Conservation (phyloP, 345 rosid genomes). For the Salix dunnii region DNA sequence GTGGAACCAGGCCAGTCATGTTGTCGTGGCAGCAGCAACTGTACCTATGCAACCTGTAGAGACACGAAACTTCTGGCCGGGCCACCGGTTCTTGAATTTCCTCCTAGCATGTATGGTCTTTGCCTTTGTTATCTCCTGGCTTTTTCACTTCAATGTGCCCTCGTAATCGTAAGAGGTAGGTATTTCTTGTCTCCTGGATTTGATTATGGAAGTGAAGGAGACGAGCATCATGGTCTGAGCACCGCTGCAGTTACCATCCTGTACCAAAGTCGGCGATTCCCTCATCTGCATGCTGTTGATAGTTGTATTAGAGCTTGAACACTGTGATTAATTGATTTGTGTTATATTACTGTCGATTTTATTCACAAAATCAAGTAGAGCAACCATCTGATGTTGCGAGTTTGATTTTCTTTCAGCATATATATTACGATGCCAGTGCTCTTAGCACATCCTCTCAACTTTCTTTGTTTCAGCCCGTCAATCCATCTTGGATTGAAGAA, state of each 20-base stretch:
- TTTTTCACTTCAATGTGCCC: conserved; percentile 83
- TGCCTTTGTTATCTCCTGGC: conserved; percentile 94
- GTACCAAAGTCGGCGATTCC: background rate
- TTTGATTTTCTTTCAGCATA: background rate
- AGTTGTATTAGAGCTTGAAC: conserved; percentile 14
- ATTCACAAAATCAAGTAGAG: background rate
- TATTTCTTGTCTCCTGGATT: background rate
- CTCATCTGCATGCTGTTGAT: conserved; percentile 12
- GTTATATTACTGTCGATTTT: background rate
- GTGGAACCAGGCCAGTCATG: conserved; percentile 41
- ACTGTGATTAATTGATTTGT: conserved; percentile 4
- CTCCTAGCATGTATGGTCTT: conserved; percentile 89
- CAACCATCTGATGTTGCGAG: background rate
- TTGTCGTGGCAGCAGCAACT: conserved; percentile 29
- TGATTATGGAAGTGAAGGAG: conserved; percentile 7
- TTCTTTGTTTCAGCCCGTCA: background rate
- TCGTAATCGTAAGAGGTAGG: conserved; percentile 19
- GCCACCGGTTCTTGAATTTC: conserved; percentile 80
- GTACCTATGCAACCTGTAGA: conserved; percentile 31
- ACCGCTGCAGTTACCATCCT: conserved; percentile 1
- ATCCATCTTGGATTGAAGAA: background rate
- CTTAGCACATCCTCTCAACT: background rate
- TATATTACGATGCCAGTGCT: background rate
- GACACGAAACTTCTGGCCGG: conserved; percentile 67
- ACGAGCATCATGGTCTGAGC: background rate